Conservation (phyloP, 2,329 filamentous ascomycete genomes). For the Camillea tinctor region DNA sequence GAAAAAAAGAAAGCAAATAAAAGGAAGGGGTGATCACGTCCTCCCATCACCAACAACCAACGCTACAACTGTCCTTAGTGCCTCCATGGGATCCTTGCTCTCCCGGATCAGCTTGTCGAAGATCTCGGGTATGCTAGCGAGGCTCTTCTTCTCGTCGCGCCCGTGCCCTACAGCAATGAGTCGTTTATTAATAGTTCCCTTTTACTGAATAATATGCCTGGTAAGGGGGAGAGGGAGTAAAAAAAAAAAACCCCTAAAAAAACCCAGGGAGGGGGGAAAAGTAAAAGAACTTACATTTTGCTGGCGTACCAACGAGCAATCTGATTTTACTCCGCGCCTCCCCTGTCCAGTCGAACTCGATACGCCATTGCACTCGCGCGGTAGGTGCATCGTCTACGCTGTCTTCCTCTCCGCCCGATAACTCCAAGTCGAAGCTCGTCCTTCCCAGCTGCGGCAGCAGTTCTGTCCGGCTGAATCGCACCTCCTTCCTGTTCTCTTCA, state of each 20-base stretch:
- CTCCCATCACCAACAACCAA: constrained; percentile 49
- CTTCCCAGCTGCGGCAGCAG: constrained; percentile 55
- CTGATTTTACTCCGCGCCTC: constrained; percentile 61
- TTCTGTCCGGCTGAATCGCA: constrained; percentile 38
- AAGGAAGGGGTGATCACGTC: background rate
- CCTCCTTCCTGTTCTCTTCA: constrained; percentile 13
- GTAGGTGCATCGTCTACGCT: constrained; percentile 38
- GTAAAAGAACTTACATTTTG: constrained; percentile 54
- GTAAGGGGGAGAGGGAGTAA: too few species aligned
- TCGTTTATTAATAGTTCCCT: background rate
- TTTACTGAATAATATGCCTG: too few species aligned
- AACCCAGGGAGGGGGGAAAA: background rate
- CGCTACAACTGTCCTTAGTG: constrained; percentile 60
- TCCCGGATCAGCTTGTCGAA: constrained; percentile 60
- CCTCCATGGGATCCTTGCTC: constrained; percentile 53
- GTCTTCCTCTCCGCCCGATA: constrained; percentile 35
- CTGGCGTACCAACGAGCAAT: constrained; percentile 56
- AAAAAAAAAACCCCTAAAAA: background rate
- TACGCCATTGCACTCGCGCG: constrained; percentile 60
- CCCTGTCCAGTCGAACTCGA: constrained; percentile 70
- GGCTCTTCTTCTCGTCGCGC: constrained; percentile 52
- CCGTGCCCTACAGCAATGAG: constrained; percentile 53
- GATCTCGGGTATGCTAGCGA: constrained; percentile 57
- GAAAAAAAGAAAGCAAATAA: background rate
- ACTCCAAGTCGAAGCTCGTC: constrained; percentile 45